Percentiles rank a stretch among this genome's conserved stretches.
phyloP scores from a whole-genome alignment of 306 rosid genomes.

The Quillaja saponaria region DNA sequence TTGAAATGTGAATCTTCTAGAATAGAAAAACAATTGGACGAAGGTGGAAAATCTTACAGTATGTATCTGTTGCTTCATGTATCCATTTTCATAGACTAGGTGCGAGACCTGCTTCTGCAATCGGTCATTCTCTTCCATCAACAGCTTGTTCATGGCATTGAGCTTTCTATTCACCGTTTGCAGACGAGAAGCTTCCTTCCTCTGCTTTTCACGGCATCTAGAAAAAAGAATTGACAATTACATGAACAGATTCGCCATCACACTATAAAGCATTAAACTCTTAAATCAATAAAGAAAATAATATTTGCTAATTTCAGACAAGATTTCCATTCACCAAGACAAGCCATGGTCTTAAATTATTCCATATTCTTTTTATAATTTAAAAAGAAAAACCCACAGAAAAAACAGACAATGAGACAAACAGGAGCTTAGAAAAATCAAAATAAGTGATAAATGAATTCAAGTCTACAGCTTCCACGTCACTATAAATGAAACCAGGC shows the following conservation, averaged over 20 bases:
- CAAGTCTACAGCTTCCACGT: no score
- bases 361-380: no score
- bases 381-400: no score
- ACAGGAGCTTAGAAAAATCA: no score
- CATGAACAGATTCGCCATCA: not conserved
- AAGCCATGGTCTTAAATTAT: no score
- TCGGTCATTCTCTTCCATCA: slow-evolving; percentile 99
- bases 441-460: no score
- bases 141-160: slow-evolving; percentile 81
- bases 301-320: no score
- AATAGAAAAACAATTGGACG: not conserved
- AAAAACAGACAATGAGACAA: no score
- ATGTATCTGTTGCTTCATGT: slow-evolving; percentile 73
- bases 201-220: slow-evolving; percentile 97
- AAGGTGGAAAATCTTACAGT: slow-evolving; percentile 45
- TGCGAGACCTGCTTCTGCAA: slow-evolving; percentile 97
- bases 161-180: slow-evolving; percentile 90
- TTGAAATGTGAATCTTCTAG: not conserved
- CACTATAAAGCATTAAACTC: not conserved
- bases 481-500: no score
- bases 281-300: no score
- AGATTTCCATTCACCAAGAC: no score
- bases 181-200: slow-evolving; percentile 90
- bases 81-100: slow-evolving; percentile 89
- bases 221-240: not conserved